phyloP scores from a whole-genome alignment of 306 rosid species.

The Hippophae tibetana region DNA sequence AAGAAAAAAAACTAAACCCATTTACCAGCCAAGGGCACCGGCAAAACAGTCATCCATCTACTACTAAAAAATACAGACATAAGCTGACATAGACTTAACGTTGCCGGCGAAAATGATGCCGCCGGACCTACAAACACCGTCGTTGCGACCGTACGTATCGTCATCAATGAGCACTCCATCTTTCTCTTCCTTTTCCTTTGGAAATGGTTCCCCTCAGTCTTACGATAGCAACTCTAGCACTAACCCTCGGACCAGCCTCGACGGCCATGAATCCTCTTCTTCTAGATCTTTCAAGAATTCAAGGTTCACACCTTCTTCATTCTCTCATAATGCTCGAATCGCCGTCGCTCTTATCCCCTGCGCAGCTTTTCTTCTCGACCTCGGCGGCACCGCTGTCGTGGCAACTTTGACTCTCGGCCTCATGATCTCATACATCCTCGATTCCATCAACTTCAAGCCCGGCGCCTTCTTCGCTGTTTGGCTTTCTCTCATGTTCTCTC shows the following conservation, averaged over 20 bases:
- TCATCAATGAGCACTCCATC: slow-evolving; percentile 53
- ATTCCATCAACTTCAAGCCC: slow-evolving; percentile 63
- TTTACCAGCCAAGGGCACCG: too few relatives aligned
- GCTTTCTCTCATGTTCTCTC: slow-evolving; percentile 60
- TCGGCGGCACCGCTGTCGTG: slow-evolving; percentile 65
- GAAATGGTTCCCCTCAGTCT: slow-evolving; percentile 28
- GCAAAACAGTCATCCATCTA: too few relatives aligned
- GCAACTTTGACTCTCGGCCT: slow-evolving; percentile 74
- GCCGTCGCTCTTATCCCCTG: slow-evolving; percentile 73
- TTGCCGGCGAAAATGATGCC: slow-evolving; percentile 47
- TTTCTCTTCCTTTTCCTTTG: slow-evolving; percentile 28
- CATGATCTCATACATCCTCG: slow-evolving; percentile 86
- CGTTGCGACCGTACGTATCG: slow-evolving; percentile 66
- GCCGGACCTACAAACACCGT: slow-evolving; percentile 74
- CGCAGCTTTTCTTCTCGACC: slow-evolving; percentile 80
- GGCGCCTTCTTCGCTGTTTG: slow-evolving; percentile 69
- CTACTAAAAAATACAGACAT: neutral
- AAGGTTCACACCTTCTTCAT: slow-evolving; percentile 39
- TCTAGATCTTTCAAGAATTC: slow-evolving; percentile 68
- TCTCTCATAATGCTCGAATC: slow-evolving; percentile 55
- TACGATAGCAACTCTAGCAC: slow-evolving; percentile 32
- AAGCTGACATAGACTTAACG: neutral
- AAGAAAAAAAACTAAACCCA: too few relatives aligned
- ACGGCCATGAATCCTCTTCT: slow-evolving; percentile 15
- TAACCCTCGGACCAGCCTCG: slow-evolving; percentile 15